Conservation (phyloP, 2,329 filamentous ascomycete genomes). For the Pseudogymnoascus pannorum region DNA sequence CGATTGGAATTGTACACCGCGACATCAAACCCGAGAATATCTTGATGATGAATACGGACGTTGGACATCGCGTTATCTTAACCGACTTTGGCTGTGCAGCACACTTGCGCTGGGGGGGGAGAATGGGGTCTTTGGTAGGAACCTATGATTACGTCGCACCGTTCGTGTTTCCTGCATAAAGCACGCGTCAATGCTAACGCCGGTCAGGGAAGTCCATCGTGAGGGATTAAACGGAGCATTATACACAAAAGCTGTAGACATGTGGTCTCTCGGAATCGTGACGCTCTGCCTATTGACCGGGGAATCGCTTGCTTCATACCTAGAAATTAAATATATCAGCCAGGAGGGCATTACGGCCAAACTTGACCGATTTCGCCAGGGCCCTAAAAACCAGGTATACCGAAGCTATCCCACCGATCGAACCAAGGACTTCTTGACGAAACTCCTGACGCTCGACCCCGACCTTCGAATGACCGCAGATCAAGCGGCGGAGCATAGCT, state of each 20-base stretch:
- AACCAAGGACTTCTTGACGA: constrained; percentile 29
- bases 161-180: constrained; percentile 18
- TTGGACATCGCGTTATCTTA: constrained; percentile 26
- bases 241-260: constrained; percentile 26
- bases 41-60: constrained; percentile 24
- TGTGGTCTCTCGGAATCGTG: constrained; percentile 28
- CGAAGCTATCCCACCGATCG: constrained; percentile 19
- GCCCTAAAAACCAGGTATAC: not conserved
- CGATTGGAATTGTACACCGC: constrained; percentile 24
- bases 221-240: constrained; percentile 21
- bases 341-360: not conserved
- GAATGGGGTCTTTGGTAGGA: constrained; percentile 25
- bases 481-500: constrained; percentile 30
- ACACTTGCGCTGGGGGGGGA: constrained; percentile 14
- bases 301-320: constrained; percentile 15
- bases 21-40: constrained; percentile 30
- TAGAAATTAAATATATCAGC: constrained; percentile 11
- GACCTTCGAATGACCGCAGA: constrained; percentile 29
- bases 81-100: constrained; percentile 30
- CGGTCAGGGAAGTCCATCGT: constrained; percentile 9
- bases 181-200: not conserved
- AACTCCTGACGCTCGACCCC: constrained; percentile 30
- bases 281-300: constrained; percentile 24
- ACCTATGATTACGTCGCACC: constrained; percentile 27
- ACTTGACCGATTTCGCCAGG: not conserved